Percentiles rank a stretch among this genome's conserved stretches.
Evolutionary conservation across 495 filamentous ascomycete genomes (phyloP).

Genomic region (Usnea hakonensis): DNA sequence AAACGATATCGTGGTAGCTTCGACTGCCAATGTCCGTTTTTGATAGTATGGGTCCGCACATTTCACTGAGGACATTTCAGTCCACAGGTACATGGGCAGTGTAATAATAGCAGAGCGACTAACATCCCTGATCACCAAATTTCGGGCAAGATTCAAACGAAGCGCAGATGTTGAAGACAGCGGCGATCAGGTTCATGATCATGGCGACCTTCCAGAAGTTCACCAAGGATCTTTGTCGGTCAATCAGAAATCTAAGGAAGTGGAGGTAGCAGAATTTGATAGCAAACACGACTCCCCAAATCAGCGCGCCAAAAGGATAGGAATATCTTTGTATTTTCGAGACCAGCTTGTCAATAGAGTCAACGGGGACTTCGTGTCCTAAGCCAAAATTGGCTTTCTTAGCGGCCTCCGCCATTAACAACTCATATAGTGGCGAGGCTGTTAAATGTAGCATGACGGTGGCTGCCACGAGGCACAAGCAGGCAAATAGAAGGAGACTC

Average conservation of each 20-base stretch:
- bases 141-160: conserved; percentile 8
- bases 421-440: conserved; percentile 5
- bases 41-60: conserved; percentile 16
- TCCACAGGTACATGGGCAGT: not conserved
- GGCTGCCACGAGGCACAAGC: conserved; percentile 10
- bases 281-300: conserved; percentile 15
- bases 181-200: conserved; percentile 15
- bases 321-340: conserved; percentile 11
- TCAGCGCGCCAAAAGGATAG: conserved; percentile 12
- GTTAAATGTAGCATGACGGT: conserved; percentile 8
- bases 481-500: conserved; percentile 9
- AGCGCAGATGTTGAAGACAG: not conserved
- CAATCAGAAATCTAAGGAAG: conserved; percentile 30
- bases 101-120: not conserved
- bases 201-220: conserved; percentile 26
- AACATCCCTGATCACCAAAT: conserved; percentile 5
- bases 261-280: conserved; percentile 30
- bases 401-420: not conserved
- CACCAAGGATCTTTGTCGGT: conserved; percentile 16
- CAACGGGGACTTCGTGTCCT: not conserved
- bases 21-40: conserved; percentile 8
- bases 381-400: not conserved
- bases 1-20: conserved; percentile 16
- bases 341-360: conserved; percentile 1
- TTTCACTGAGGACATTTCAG: not conserved